Base-by-base conservation (phyloP, 371 early-diverging fungal genomes). In the Parasitella parasitica region DNA sequence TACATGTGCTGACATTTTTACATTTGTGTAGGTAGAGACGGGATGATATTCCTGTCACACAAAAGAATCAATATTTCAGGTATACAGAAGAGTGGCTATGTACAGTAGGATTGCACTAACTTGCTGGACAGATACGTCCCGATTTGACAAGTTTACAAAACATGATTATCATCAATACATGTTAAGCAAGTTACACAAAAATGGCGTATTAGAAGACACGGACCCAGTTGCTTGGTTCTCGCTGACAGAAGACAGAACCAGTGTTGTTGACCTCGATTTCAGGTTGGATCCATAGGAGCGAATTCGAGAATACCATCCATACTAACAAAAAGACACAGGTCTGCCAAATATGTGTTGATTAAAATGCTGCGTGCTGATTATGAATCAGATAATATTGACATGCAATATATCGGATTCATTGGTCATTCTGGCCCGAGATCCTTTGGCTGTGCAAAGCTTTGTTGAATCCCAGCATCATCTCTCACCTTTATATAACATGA, bases 161-260 rank as follows among this genome's bases (percentile, higher is more conserved):
- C 22, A 57, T 20, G 38, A 59, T 12, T 70, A 66, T 52, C 59
- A 66, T 12, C 16, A 36, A 20, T 66, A 66, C 36, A 22, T 53
- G 2, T 6, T 24, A 28, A 57, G 20, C 18, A 63, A 55, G 24
- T 18, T 38, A 28, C 16, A 50, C 32, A 16, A 36, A n/a, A 16
- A 52, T 43, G 61, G 57, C 18, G 46, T 8, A 5, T 13, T 61
- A 13, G 62, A 67, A 20, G 63, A 56, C 26, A 50, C 54, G 11
- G 66, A 63, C 52, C 70, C 70, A 22, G 62, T 46, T 16, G 66
- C 62, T 15, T 70, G 62, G 66, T 70, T 70, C 43, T 43, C 54
- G 3, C 28, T 62, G 7, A 12, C 46, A 7, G n/a, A 56, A 0
- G 56, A 68, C 37, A 50, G 32, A 37, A 27, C 49, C 0, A 49